phyloP scores from a whole-genome alignment of 179 eudicot species.

The Beta lomatogona region DNA sequence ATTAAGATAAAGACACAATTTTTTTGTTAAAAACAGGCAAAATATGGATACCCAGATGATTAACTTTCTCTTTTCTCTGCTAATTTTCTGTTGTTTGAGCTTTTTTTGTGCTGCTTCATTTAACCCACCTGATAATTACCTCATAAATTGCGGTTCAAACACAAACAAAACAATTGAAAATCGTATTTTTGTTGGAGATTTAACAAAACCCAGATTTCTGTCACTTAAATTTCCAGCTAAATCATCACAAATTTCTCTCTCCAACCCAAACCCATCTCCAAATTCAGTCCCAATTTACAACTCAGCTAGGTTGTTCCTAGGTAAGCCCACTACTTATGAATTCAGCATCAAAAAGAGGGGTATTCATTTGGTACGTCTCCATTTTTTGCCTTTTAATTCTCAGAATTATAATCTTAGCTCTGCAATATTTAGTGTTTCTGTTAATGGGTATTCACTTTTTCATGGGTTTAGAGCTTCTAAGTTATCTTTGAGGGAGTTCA shows the following conservation, averaged over 20 bases:
- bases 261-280: constrained; percentile 46
- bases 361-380: constrained; percentile 69
- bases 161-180: constrained; percentile 36
- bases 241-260: constrained; percentile 38
- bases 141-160: constrained; percentile 70
- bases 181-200: constrained; percentile 60
- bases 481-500: constrained; percentile 52
- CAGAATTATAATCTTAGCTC: constrained; percentile 43
- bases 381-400: constrained; percentile 59
- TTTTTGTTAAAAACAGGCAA: neutral
- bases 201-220: constrained; percentile 35
- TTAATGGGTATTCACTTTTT: constrained; percentile 55
- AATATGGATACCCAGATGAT: constrained; percentile 23
- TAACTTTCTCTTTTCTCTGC: neutral
- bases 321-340: constrained; percentile 40
- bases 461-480: constrained; percentile 39
- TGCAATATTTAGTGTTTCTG: constrained; percentile 58
- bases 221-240: constrained; percentile 41
- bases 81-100: constrained; percentile 15
- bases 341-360: constrained; percentile 51
- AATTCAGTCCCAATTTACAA: constrained; percentile 48
- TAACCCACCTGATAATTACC: constrained; percentile 48
- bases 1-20: constrained; percentile 5
- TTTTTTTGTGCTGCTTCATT: constrained; percentile 12
- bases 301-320: constrained; percentile 63